Conservation (phyloP, 306 rosid species). For the Ormosia emarginata region DNA sequence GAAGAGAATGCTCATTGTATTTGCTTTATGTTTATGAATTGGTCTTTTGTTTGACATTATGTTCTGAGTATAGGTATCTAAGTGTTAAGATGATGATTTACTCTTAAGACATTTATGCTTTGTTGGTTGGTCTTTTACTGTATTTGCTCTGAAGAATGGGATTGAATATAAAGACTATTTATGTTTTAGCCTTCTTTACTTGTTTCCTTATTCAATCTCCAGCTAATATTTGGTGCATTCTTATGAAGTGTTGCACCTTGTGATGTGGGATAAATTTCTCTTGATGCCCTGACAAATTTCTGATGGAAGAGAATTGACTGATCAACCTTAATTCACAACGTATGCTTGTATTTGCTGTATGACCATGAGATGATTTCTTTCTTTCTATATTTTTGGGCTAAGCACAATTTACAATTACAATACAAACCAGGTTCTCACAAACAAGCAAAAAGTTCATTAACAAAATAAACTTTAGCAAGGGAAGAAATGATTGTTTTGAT, state of each 20-base stretch:
- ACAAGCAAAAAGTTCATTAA: not conserved
- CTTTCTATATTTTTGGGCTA: not conserved
- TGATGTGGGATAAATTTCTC: not conserved
- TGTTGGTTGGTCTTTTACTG: slow-evolving; percentile 1
- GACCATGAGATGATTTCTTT: not conserved
- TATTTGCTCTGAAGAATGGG: slow-evolving; percentile 21
- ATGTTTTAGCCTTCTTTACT: not conserved
- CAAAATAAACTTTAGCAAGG: not conserved
- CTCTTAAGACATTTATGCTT: slow-evolving; percentile 18
- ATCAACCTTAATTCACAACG: not conserved
- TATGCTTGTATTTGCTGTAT: not conserved
- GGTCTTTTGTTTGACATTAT: slow-evolving; percentile 72
- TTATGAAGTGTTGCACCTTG: not conserved
- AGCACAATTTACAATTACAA: not conserved
- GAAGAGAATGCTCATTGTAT: slow-evolving; percentile 97
- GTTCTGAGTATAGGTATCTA: not conserved
- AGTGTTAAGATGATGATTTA: not conserved
- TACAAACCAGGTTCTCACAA: not conserved
- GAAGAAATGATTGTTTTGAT: too few relatives aligned
- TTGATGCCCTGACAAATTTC: not conserved
- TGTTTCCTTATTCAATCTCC: not conserved
- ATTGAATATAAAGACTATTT: slow-evolving; percentile 21
- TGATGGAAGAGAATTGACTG: not conserved
- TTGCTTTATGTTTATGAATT: slow-evolving; percentile 92
- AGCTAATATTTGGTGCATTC: not conserved